Conservation (phyloP, 108 stramenopile species). For the Cylindrotheca closterium region DNA sequence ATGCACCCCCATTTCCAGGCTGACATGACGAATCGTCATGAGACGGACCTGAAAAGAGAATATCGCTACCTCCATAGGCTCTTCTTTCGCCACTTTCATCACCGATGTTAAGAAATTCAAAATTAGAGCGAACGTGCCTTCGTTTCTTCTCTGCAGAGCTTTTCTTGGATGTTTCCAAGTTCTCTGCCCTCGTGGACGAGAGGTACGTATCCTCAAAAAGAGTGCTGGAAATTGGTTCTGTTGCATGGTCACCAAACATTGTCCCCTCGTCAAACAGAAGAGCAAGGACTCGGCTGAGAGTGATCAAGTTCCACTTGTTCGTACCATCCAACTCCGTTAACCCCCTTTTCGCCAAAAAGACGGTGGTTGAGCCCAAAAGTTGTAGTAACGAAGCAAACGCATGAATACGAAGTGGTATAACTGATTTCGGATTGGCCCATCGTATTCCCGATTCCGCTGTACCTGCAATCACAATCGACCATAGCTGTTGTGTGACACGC, state of each 20-base stretch:
- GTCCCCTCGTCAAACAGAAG: conserved; percentile 70
- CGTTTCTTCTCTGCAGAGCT: conserved; percentile 4
- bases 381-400: conserved; percentile 77
- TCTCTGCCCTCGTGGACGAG: too few relatives aligned
- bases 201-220: too few relatives aligned
- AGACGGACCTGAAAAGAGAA: background rate
- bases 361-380: conserved; percentile 56
- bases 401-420: conserved; percentile 73
- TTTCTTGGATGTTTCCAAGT: background rate
- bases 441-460: conserved; percentile 62
- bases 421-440: conserved; percentile 80
- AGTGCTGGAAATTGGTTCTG: conserved; percentile 20
- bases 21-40: background rate
- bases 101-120: conserved; percentile 27
- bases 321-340: conserved; percentile 70
- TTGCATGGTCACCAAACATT: conserved; percentile 35
- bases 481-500: conserved; percentile 55
- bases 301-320: conserved; percentile 58
- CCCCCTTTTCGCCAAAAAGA: conserved; percentile 67
- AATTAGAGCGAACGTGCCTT: conserved; percentile 40
- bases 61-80: background rate
- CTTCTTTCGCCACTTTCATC: background rate
- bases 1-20: too few relatives aligned
- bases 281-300: conserved; percentile 41
- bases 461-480: conserved; percentile 58